Percentiles rank a stretch among this genome's conserved stretches.
Conservation (phyloP, 2,329 filamentous ascomycete species). For the Iodosphaeria phyllophila region DNA sequence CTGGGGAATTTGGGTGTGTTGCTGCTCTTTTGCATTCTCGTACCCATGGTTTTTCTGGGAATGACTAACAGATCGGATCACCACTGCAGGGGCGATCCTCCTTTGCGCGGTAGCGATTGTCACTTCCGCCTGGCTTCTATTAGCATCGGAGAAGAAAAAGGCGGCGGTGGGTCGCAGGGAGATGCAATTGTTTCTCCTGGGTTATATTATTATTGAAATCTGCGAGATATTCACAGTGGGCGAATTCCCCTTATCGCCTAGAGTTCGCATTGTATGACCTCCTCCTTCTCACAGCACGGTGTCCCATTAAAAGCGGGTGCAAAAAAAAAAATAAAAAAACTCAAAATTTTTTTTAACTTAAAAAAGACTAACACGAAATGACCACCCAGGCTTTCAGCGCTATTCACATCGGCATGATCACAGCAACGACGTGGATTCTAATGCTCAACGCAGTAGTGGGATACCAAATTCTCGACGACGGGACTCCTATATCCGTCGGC, state of each 20-base stretch:
- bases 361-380: constrained; percentile 2
- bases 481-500: constrained; percentile 65
- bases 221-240: constrained; percentile 96
- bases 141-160: constrained; percentile 72
- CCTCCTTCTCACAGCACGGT: not conserved
- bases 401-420: constrained; percentile 77
- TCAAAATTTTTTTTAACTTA: too few relatives aligned
- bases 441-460: constrained; percentile 85
- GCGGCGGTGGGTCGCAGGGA: constrained; percentile 92
- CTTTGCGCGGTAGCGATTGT: constrained; percentile 62
- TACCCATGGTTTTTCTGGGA: not conserved
- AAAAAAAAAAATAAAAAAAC: too few relatives aligned
- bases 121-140: constrained; percentile 46
- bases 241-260: constrained; percentile 57
- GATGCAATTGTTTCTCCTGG: constrained; percentile 83
- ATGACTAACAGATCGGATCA: constrained; percentile 9
- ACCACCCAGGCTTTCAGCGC: constrained; percentile 58
- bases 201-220: constrained; percentile 74
- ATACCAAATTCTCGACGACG: constrained; percentile 86
- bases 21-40: not conserved
- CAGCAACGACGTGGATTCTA: constrained; percentile 76
- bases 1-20: constrained; percentile 67
- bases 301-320: too few relatives aligned
- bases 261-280: constrained; percentile 53
- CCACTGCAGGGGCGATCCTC: constrained; percentile 64